Evolutionary conservation across 768 basidiomycete genomes (phyloP), one percentile per base, ranked within the genome.

Genomic region (Lactarius hatsudake): DNA sequence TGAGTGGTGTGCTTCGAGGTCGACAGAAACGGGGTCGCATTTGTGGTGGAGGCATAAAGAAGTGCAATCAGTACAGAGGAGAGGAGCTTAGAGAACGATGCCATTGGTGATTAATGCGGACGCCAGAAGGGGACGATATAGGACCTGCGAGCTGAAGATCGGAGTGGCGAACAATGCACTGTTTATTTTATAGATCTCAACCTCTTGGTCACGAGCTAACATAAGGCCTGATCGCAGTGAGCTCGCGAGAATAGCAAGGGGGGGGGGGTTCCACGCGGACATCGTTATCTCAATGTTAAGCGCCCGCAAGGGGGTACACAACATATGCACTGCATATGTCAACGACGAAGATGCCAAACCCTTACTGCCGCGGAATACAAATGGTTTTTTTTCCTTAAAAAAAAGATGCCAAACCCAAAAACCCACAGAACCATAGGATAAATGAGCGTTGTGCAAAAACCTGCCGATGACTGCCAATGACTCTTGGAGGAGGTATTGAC

Each of bases 231-330:
- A 56, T 56, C 2, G 10, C 13, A 2, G 0, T 1, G 18, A 56
- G 7, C 1, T 6, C 15, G 55, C 32, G 55, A 56, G 51, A 53
- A 53, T n/a, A 23, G 51, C n/a, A 79, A 28, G 8, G 51, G n/a
- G 8, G 8, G 51, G 10, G 8, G 18, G 55, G 55, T 6, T 2
- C n/a, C 48, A 51, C n/a, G 48, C 48, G 48, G 48, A 20, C 15
- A 3, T 20, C 12, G 5, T 8, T 2, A 2, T n/a, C 79, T n/a
- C 64, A 82, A 79, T 7, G 74, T 76, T 76, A 76, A 76, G 60
- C 75, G 9, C 10, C 3, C 32, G 34, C 13, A 4, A 34, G 7
- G 30, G 34, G 26, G 20, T 76, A 48, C 2, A 30, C 20, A 42
- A 28, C 26, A 28, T 28, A 28, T 28, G 2, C 30, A 30, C 30